These are phyloP conservation scores for Acacia crassicarpa DNA, from an alignment of 306 rosid species.

Conservation along the genomic window DNA sequence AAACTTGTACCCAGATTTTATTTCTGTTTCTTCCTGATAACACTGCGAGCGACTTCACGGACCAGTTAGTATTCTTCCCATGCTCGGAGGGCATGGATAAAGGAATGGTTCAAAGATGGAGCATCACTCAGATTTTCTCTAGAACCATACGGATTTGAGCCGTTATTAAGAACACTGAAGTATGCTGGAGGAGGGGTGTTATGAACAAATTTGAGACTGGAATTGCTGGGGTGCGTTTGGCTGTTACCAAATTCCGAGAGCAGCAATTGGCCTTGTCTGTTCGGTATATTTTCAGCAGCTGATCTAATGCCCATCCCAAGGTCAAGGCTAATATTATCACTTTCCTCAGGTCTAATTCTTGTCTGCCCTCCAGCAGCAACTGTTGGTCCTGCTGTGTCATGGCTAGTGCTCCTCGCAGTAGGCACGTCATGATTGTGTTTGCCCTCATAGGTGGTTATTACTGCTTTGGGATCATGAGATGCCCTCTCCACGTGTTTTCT, in stretches of 20 bases:
- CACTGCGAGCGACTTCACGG: slow-evolving; percentile 53
- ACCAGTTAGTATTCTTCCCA: slow-evolving; percentile 84
- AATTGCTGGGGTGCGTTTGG: slow-evolving; percentile 51
- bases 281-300: slow-evolving; percentile 57
- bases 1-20: slow-evolving; percentile 40
- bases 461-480: slow-evolving; percentile 96
- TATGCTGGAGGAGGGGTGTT: slow-evolving; percentile 47
- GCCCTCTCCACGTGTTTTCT: slow-evolving; percentile 98
- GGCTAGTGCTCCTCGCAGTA: slow-evolving; percentile 78
- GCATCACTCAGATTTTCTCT: slow-evolving; percentile 66
- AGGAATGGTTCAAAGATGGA: slow-evolving; percentile 58
- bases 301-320: slow-evolving; percentile 85
- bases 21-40: slow-evolving; percentile 13
- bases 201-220: slow-evolving; percentile 64
- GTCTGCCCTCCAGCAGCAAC: slow-evolving; percentile 36
- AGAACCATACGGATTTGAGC: slow-evolving; percentile 62
- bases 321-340: slow-evolving; percentile 83
- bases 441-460: slow-evolving; percentile 94
- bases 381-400: slow-evolving; percentile 64
- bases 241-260: slow-evolving; percentile 48
- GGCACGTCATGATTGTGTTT: slow-evolving; percentile 97
- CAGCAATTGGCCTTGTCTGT: slow-evolving; percentile 46
- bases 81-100: slow-evolving; percentile 71
- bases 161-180: slow-evolving; percentile 61
- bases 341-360: slow-evolving; percentile 68